Base-by-base conservation (phyloP, 768 basidiomycete species). In the Psilocybe cyanescens region DNA sequence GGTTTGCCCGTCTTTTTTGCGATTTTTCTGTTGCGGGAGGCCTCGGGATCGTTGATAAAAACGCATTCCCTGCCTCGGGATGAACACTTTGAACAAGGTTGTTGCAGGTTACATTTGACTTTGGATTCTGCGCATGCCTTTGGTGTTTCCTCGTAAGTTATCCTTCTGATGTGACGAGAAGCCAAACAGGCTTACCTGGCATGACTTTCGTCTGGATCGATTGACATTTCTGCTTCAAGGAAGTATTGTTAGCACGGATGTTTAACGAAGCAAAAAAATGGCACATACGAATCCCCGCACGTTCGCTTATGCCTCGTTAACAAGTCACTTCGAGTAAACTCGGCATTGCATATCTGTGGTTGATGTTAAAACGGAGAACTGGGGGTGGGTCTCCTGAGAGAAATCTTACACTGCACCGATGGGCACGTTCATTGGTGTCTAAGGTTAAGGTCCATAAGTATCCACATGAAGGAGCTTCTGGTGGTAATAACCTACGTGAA, bases 251-350 rank as follows among this genome's bases (percentile, higher is more conserved):
- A 63, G 60, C 24, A 44, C n/a, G 29, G 39, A 24, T 24, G 51
- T 30, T 53, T 31, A 45, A 28, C 31, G 52, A 35, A 37, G 39
- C 9, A 37, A 44, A 30, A 29, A 29, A 16, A 12, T 24, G 55
- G 48, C 19, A 81, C 87, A 70, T 74, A 90, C 88, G 80, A 79
- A 72, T 88, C 87, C 35, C 87, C 86, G 63, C 89, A 91, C 56
- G 83, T 88, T 58, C 86, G 82, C 71, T 87, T 88, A 71, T 91
- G 89, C 65, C 89, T 80, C 12, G 87, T 87, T 52, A 91, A 79
- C 24, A 91, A 74, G 71, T 91, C 89, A 55, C 88, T 90, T 66
- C 89, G 81, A 29, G 89, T 90, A 62, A 91, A 91, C 68, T 89
- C 84, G 3, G 89, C 83, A 41, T 81, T 77, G 71, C 89, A 91